Conservation (phyloP, 148 eudicot species). For the Oxyria digyna region DNA sequence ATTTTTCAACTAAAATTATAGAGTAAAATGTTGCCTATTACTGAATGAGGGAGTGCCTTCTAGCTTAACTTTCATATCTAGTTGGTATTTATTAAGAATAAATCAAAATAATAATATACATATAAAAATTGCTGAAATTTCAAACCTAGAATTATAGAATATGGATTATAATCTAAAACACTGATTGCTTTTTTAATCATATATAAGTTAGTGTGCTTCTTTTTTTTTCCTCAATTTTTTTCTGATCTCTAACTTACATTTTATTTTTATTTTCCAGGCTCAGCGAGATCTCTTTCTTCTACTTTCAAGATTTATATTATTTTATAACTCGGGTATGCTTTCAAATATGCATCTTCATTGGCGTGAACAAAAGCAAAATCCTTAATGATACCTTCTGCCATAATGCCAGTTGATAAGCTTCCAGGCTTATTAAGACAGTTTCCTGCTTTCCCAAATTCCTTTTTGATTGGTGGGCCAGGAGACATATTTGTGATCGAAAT, state of each 20-base stretch:
- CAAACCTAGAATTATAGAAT: not conserved
- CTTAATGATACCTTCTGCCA: conserved; percentile 8
- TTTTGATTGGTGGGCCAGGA: conserved; percentile 75
- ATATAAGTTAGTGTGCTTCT: too few relatives aligned
- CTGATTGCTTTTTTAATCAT: too few relatives aligned
- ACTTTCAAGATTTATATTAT: conserved; percentile 64
- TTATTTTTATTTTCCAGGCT: conserved; percentile 35
- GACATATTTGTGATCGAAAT: conserved; percentile 81
- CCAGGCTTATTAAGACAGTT: conserved; percentile 55
- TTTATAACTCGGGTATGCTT: conserved; percentile 56
- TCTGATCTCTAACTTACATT: not conserved
- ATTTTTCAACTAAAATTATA: too few relatives aligned
- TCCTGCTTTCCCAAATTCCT: conserved; percentile 78
- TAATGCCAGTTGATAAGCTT: conserved; percentile 55
- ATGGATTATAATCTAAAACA: not conserved
- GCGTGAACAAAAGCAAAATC: not conserved
- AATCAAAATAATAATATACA: not conserved
- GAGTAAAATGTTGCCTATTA: too few relatives aligned
- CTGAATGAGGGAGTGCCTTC: too few relatives aligned
- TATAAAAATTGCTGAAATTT: not conserved
- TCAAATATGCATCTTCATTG: not conserved
- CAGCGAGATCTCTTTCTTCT: conserved; percentile 85
- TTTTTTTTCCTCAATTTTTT: not conserved
- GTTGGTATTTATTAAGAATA: not conserved
- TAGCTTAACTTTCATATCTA: too few relatives aligned